Base-by-base conservation (phyloP, 1,284 basidiomycete genomes). In the Melampsora abietis-canadensis region DNA sequence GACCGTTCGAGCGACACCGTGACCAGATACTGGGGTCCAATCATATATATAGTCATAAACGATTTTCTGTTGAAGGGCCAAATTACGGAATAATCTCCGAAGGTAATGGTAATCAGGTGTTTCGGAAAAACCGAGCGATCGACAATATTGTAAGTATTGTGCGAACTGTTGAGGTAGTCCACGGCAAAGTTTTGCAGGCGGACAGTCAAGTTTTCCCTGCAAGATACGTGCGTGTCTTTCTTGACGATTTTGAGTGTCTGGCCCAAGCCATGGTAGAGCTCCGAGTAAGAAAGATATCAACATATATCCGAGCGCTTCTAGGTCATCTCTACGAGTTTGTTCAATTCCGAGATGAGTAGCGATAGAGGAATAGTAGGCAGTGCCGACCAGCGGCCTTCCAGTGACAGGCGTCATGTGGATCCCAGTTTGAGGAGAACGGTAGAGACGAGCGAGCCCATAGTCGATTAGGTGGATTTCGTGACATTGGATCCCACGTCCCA, bases 361-460 rank as follows among this genome's bases (percentile, higher is more conserved):
- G 54, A 76, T 63, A 30, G 76, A 76, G 19, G 75, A 74, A 46
- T 76, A 76, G 19, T 70, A 68, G 17, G 76, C 76, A 31, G 76
- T 76, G 17, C 76, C 76, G 17, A 75, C 72, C 51, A 76, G 65
- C 44, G 70, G 61, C 34, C 74, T 68, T 24, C 76, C 70, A 54
- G 73, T 70, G 21, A 34, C 54, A 57, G 73, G 74, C 1, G 31
- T 51, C 64, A 76, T 74, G 57, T 76, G 76, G n/a, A 74, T 51
- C 19, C 74, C 24, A 10, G n/a, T 57, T 12, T 30, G 51, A 59
- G 47, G 44, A 51, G 21, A 63, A 64, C 81, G 79, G 77, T 82
- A 82, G 77, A 81, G 81, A 68, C 81, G 81, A 46, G 81, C 81
- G 37, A 82, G 79, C 73, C 81, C 81, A 76, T 82, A 82, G 75